Conservation (phyloP, 768 basidiomycete species). For the Mycena pura region DNA sequence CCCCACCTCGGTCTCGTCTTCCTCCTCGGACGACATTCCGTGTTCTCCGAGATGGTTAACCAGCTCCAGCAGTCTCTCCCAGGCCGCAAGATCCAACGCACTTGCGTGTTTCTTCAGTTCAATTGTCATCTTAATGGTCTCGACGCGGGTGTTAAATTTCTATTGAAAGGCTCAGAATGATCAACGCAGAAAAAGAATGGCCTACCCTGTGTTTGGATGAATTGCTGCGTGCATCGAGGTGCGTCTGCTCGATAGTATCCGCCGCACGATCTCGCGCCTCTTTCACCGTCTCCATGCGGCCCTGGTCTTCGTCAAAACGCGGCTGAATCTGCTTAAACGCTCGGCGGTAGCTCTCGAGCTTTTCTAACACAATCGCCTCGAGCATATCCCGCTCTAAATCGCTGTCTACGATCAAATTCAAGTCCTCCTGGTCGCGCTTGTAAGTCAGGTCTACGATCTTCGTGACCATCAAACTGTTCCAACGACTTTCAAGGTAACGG, state of each 20-base stretch:
- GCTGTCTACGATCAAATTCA: background rate
- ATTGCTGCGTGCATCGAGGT: background rate
- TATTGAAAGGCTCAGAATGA: background rate
- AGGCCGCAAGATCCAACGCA: background rate
- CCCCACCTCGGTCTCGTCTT: background rate
- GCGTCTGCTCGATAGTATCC: background rate
- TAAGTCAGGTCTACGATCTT: background rate
- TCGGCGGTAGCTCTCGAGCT: background rate
- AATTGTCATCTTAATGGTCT: background rate
- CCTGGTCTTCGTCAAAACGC: background rate
- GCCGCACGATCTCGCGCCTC: background rate
- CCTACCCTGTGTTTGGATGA: background rate
- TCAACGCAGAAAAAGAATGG: background rate
- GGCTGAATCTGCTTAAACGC: background rate
- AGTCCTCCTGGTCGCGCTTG: background rate
- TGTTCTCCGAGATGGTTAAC: background rate
- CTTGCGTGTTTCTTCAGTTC: background rate
- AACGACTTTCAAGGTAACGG: background rate
- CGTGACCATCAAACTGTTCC: background rate
- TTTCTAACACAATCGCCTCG: background rate
- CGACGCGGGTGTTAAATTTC: background rate
- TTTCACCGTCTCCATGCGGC: background rate
- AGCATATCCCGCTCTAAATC: background rate
- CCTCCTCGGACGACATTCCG: conserved; percentile 12
- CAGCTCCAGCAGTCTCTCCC: background rate